Conservation (phyloP, 176 grass and related monocot species). For the Chrysopogon serrulatus region DNA sequence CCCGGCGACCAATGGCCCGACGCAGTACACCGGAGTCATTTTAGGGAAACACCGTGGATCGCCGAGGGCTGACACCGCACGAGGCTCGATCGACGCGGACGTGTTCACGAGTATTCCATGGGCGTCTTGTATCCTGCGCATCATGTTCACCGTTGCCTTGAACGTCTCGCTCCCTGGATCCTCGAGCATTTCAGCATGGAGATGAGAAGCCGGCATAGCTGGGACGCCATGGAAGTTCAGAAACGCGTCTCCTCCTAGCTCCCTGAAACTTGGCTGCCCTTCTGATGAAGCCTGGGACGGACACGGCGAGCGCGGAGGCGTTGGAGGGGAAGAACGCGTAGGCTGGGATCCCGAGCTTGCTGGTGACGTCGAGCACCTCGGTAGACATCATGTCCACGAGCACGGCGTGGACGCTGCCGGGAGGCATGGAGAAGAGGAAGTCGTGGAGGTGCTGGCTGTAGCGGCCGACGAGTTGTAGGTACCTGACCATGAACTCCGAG, state of each 20-base stretch:
- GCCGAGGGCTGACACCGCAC: neutral
- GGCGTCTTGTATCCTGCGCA: neutral
- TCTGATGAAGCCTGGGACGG: slow-evolving; percentile 1
- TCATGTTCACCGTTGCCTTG: neutral
- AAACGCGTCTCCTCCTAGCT: slow-evolving; percentile 21
- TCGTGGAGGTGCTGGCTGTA: slow-evolving; percentile 14
- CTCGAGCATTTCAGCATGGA: neutral
- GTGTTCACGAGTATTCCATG: slow-evolving; percentile 14
- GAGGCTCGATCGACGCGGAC: neutral
- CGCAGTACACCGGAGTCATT: neutral
- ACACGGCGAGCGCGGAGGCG: slow-evolving; percentile 6
- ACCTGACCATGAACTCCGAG: neutral
- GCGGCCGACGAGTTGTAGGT: neutral
- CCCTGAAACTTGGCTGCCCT: neutral
- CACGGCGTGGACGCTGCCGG: neutral
- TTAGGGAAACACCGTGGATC: neutral
- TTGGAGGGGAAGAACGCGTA: slow-evolving; percentile 17
- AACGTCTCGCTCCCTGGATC: neutral
- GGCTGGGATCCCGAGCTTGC: slow-evolving; percentile 24
- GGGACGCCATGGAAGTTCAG: slow-evolving; percentile 34
- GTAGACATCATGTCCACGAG: slow-evolving; percentile 29
- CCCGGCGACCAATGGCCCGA: slow-evolving; percentile 3
- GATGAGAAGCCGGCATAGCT: slow-evolving; percentile 24
- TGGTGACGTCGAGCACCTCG: slow-evolving; percentile 18
- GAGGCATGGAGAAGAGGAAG: slow-evolving; percentile 18